These are phyloP conservation scores for Gamarada debralockiae DNA, from an alignment of 495 filamentous ascomycete genomes.

Conservation along the genomic window DNA sequence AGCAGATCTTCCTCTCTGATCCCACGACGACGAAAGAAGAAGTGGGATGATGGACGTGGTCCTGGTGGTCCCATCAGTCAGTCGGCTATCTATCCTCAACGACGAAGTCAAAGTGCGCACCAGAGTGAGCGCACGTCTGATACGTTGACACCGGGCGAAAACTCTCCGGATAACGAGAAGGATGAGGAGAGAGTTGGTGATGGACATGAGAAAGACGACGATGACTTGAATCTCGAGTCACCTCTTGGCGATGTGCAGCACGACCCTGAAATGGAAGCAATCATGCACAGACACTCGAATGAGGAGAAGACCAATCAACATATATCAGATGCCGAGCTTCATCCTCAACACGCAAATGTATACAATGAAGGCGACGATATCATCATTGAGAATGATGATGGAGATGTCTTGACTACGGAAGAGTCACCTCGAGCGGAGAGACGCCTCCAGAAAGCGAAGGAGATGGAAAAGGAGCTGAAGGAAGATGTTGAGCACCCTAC, in stretches of 20 bases:
- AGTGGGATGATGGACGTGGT: conserved; percentile 53
- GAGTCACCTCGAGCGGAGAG: conserved; percentile 30
- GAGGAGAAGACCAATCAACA: conserved; percentile 30
- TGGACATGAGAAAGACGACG: conserved; percentile 28
- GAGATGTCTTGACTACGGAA: conserved; percentile 63
- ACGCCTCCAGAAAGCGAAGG: conserved; percentile 52
- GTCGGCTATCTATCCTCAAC: conserved; percentile 80
- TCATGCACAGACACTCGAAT: conserved; percentile 25
- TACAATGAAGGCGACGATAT: conserved; percentile 83
- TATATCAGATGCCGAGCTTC: conserved; percentile 20
- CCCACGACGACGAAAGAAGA: conserved; percentile 57
- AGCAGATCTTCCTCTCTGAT: conserved; percentile 60
- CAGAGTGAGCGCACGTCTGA: conserved; percentile 19
- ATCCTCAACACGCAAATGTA: conserved; percentile 47
- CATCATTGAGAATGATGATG: conserved; percentile 82
- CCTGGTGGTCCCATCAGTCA: conserved; percentile 87
- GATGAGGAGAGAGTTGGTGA: conserved; percentile 22
- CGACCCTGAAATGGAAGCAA: conserved; percentile 24
- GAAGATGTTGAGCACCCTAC: conserved; percentile 26
- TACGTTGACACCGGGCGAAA: conserved; percentile 27
- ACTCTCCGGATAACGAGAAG: conserved; percentile 20
- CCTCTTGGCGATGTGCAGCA: conserved; percentile 21
- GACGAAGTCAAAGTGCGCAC: conserved; percentile 40
- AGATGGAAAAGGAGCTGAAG: conserved; percentile 34
- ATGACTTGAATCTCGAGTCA: conserved; percentile 27